These are phyloP conservation scores for Pythium aquatile DNA, from an alignment of 352 stramenopile species.

Conservation along the genomic window DNA sequence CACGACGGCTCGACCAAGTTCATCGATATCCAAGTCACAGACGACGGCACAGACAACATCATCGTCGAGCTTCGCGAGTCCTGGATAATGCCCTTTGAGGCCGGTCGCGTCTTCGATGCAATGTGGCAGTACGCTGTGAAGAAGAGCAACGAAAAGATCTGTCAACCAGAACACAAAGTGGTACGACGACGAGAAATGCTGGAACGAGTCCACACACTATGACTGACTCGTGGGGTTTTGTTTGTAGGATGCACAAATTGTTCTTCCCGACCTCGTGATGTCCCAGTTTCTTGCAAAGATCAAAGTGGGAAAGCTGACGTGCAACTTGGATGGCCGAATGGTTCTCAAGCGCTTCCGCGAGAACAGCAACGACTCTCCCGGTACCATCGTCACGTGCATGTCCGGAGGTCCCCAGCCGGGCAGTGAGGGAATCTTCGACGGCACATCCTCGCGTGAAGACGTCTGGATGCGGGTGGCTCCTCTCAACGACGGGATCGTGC, in stretches of 20 bases:
- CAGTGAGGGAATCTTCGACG: slow-evolving; percentile 1
- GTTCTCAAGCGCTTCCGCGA: slow-evolving; percentile 7
- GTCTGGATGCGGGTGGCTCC: slow-evolving; percentile 7
- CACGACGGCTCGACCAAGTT: slow-evolving; percentile 19
- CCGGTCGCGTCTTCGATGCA: slow-evolving; percentile 9
- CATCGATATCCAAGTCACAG: slow-evolving; percentile 10
- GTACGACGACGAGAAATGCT: neutral
- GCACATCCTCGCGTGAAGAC: slow-evolving; percentile 4
- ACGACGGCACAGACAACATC: slow-evolving; percentile 6
- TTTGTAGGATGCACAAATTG: neutral
- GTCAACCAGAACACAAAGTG: neutral
- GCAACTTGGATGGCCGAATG: neutral
- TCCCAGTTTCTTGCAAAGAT: slow-evolving; percentile 1
- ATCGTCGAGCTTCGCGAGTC: slow-evolving; percentile 13
- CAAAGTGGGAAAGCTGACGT: neutral
- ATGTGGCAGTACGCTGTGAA: slow-evolving; percentile 11
- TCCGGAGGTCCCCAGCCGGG: neutral
- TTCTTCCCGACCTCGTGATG: neutral
- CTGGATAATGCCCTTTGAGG: slow-evolving; percentile 15
- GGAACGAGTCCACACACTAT: neutral
- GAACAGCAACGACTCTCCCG: neutral
- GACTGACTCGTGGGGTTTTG: neutral
- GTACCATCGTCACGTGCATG: slow-evolving; percentile 3
- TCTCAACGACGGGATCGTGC: neutral
- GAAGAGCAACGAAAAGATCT: slow-evolving; percentile 9